phyloP scores from a whole-genome alignment of 1,284 basidiomycete species.

The Ustilago lituana region DNA sequence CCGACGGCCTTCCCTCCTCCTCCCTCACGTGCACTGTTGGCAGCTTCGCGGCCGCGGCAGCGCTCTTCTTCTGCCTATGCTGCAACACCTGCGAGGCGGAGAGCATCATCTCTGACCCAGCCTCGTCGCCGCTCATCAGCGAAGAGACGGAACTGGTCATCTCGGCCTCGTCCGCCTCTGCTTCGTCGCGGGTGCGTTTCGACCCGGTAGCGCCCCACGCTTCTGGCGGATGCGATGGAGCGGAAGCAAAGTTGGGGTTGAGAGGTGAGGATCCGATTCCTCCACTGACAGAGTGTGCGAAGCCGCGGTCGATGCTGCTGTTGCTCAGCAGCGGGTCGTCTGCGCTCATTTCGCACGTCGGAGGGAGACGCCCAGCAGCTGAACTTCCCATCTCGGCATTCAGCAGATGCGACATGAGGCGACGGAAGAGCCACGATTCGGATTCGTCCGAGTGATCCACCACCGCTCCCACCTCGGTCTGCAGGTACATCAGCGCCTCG shows the following conservation, averaged over 20 bases:
- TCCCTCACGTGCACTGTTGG: slow-evolving; percentile 22
- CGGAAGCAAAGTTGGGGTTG: slow-evolving; percentile 10
- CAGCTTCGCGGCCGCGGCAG: too few relatives aligned
- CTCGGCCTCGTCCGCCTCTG: slow-evolving; percentile 42
- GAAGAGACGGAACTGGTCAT: slow-evolving; percentile 39
- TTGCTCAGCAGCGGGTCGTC: slow-evolving; percentile 24
- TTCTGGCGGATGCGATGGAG: slow-evolving; percentile 11
- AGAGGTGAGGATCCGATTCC: slow-evolving; percentile 33
- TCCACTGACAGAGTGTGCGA: not conserved
- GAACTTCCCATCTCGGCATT: slow-evolving; percentile 20
- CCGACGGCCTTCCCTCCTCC: slow-evolving; percentile 29
- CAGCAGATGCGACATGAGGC: slow-evolving; percentile 65
- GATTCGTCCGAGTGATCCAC: slow-evolving; percentile 62
- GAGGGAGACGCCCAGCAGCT: not conserved
- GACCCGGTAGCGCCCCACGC: slow-evolving; percentile 26
- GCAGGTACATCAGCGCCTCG: slow-evolving; percentile 66
- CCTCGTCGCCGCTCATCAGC: slow-evolving; percentile 40
- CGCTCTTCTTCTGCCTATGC: slow-evolving; percentile 22
- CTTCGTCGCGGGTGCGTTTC: slow-evolving; percentile 34
- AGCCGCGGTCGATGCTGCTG: not conserved
- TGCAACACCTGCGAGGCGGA: slow-evolving; percentile 41
- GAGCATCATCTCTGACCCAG: slow-evolving; percentile 41
- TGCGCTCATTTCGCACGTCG: slow-evolving; percentile 3
- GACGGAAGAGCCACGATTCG: slow-evolving; percentile 63
- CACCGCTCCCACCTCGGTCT: slow-evolving; percentile 64